These are phyloP conservation scores for Arachnomyces sp. DNA, from an alignment of 2,329 filamentous ascomycete genomes.

Conservation along the genomic window DNA sequence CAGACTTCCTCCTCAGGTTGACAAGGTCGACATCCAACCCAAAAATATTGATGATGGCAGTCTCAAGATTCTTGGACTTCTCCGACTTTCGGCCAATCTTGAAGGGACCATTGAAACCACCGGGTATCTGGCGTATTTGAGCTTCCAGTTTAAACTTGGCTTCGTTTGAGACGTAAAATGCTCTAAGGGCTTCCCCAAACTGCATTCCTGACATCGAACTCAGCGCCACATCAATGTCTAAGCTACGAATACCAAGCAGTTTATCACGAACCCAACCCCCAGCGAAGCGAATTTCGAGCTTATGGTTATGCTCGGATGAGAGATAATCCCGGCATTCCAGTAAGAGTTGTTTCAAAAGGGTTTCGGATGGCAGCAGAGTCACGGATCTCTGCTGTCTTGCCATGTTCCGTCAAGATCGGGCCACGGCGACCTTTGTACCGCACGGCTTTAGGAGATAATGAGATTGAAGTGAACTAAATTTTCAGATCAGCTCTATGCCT, in stretches of 20 bases:
- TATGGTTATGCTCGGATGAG: no score
- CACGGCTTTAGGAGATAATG: no score
- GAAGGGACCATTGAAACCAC: constrained; percentile 51
- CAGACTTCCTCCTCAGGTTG: constrained; percentile 82
- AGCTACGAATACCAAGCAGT: constrained; percentile 36
- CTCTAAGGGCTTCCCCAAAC: constrained; percentile 37
- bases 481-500: no score
- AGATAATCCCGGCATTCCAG: no score
- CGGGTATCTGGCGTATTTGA: no score
- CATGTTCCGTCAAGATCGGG: no score
- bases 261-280: constrained; percentile 46
- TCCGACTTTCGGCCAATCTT: constrained; percentile 88
- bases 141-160: constrained; percentile 53
- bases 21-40: constrained; percentile 89
- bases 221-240: constrained; percentile 43
- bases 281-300: constrained; percentile 29
- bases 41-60: constrained; percentile 75
- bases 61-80: constrained; percentile 94
- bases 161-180: constrained; percentile 39
- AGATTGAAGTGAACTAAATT: no score
- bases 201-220: constrained; percentile 42
- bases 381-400: no score
- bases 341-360: no score
- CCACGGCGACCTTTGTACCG: no score
- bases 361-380: no score